phyloP scores from a whole-genome alignment of 2,329 filamentous ascomycete species.

The Stemphylium beticola region DNA sequence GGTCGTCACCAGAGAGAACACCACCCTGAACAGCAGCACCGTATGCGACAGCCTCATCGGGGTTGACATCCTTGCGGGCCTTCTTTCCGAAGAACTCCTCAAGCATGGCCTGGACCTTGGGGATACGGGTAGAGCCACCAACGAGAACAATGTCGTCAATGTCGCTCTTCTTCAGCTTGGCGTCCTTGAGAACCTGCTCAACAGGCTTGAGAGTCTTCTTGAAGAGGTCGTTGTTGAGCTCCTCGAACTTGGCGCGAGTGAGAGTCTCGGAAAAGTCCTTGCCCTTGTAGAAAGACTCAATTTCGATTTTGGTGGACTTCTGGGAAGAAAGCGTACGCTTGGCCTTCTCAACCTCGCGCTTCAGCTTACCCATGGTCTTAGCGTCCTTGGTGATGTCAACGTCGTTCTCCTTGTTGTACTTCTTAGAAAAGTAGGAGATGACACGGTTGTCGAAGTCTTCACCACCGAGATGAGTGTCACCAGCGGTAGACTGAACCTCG shows the following conservation, averaged over 20 bases:
- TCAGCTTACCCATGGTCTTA: conserved; percentile 99
- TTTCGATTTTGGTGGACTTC: conserved; percentile 92
- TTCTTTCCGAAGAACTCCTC: conserved; percentile 99
- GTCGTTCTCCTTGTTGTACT: conserved; percentile 97
- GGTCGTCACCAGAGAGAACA: conserved; percentile 88
- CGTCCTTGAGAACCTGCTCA: conserved; percentile 97
- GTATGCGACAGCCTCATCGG: conserved; percentile 97
- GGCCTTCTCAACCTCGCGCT: conserved; percentile 99
- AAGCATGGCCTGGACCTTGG: conserved; percentile 92
- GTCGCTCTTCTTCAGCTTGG: conserved; percentile 94
- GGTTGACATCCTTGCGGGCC: conserved; percentile 99
- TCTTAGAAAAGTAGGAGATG: conserved; percentile 95
- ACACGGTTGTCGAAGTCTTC: conserved; percentile 99
- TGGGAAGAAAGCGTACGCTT: conserved; percentile 95
- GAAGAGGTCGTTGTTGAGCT: conserved; percentile 98
- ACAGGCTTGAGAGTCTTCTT: conserved; percentile 99
- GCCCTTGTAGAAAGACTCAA: conserved; percentile 95
- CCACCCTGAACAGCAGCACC: conserved; percentile 97
- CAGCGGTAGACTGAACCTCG: conserved; percentile 90
- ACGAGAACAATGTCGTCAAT: conserved; percentile 97
- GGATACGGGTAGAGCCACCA: conserved; percentile 98
- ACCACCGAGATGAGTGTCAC: conserved; percentile 97
- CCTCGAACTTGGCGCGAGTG: conserved; percentile 98
- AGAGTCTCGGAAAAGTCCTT: conserved; percentile 98
- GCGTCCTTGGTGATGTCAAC: conserved; percentile 92